These are phyloP conservation scores for Aaosphaeria arxii DNA, from an alignment of 2,329 filamentous ascomycete species.

Conservation along the genomic window DNA sequence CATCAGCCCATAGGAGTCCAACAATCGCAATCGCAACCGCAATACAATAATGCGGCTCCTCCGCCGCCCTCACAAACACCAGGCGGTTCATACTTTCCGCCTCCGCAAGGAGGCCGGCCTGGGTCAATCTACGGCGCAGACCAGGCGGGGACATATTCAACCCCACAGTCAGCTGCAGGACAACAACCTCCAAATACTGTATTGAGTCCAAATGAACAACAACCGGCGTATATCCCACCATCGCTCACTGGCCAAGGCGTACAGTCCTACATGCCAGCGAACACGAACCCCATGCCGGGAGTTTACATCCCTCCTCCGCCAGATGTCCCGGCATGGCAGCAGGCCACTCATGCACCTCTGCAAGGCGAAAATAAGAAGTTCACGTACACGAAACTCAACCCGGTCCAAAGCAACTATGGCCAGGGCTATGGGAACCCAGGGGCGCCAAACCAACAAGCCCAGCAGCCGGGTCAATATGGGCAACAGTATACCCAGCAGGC, in stretches of 20 bases:
- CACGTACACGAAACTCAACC: constrained; percentile 21
- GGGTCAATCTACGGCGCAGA: constrained; percentile 27
- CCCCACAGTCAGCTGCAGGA: constrained; percentile 12
- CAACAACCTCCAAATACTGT: constrained; percentile 20
- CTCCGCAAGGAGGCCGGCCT: constrained; percentile 20
- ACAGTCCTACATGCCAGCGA: constrained; percentile 31
- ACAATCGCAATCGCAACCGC: constrained; percentile 10
- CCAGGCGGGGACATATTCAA: constrained; percentile 11
- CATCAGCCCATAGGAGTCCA: constrained; percentile 15
- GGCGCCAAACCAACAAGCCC: constrained; percentile 12
- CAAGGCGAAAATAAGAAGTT: constrained; percentile 29
- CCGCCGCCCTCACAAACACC: constrained; percentile 28
- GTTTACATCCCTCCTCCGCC: constrained; percentile 36
- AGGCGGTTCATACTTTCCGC: constrained; percentile 29
- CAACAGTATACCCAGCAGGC: constrained; percentile 16
- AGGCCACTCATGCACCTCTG: constrained; percentile 32
- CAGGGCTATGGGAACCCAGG: constrained; percentile 15
- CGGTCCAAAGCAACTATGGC: constrained; percentile 21
- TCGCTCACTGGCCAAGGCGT: constrained; percentile 31
- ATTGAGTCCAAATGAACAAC: constrained; percentile 30
- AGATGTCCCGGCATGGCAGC: constrained; percentile 36
- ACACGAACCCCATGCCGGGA: constrained; percentile 34
- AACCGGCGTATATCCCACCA: constrained; percentile 30
- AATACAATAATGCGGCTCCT: constrained; percentile 25
- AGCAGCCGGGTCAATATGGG: constrained; percentile 9